Percentiles rank a stretch among this genome's conserved stretches.
These are phyloP conservation scores for Saposhnikovia divaricata DNA, from an alignment of 129 eudicot species.

Conservation along the genomic window DNA sequence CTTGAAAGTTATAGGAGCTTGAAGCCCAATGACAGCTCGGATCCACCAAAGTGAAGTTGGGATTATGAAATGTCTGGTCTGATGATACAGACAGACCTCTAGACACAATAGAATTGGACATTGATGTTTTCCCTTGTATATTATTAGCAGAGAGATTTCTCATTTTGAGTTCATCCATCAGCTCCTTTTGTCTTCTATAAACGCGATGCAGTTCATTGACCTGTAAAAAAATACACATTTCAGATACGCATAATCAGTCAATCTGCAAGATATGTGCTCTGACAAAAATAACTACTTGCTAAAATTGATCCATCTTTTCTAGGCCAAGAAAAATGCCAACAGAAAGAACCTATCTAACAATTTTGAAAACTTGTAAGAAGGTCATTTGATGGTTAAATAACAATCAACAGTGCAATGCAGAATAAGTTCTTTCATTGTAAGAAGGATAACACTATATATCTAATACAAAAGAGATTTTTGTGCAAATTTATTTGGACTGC, in stretches of 20 bases:
- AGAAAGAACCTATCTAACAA: background rate
- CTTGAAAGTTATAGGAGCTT: slow-evolving; percentile 11
- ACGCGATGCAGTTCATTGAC: slow-evolving; percentile 44
- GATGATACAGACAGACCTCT: background rate
- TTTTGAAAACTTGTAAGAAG: background rate
- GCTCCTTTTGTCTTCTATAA: slow-evolving; percentile 36
- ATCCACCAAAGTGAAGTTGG: slow-evolving; percentile 9
- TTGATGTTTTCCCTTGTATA: slow-evolving; percentile 11
- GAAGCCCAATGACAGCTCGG: slow-evolving; percentile 2
- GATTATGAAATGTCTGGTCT: slow-evolving; percentile 8
- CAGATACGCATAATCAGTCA: background rate
- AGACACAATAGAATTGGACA: slow-evolving; percentile 5
- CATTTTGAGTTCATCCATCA: slow-evolving; percentile 29
- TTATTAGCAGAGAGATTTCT: slow-evolving; percentile 11
- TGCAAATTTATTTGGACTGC: background rate
- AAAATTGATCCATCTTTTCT: background rate
- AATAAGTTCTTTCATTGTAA: background rate
- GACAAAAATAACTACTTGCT: background rate
- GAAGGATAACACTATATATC: background rate
- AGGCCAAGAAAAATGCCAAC: background rate
- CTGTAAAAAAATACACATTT: slow-evolving; percentile 20
- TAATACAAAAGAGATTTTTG: background rate
- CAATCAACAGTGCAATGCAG: background rate
- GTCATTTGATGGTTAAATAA: background rate
- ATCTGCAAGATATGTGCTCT: background rate